These are phyloP conservation scores for Cytospora leucostoma DNA, from an alignment of 2,329 filamentous ascomycete genomes.

Conservation along the genomic window DNA sequence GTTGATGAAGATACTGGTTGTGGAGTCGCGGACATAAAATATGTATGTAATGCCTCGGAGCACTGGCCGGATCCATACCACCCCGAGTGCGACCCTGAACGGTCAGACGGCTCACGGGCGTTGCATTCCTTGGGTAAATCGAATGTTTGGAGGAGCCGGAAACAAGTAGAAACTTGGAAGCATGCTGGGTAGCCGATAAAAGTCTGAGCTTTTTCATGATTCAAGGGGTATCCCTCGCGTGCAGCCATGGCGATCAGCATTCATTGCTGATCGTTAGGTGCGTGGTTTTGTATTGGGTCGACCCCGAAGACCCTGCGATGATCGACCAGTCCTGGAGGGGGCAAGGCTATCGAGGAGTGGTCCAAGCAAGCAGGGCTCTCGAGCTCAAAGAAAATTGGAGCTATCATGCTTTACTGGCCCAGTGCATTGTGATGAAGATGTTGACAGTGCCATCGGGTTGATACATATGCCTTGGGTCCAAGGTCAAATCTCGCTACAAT, in stretches of 20 bases:
- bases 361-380: background rate
- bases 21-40: background rate
- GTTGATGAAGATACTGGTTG: background rate
- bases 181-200: background rate
- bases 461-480: no score
- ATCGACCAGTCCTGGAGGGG: background rate
- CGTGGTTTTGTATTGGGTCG: background rate
- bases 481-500: background rate
- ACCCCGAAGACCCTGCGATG: background rate
- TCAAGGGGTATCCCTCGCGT: background rate
- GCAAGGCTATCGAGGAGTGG: background rate
- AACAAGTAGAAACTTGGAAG: background rate
- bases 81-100: background rate
- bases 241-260: background rate
- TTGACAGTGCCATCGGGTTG: no score
- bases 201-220: background rate
- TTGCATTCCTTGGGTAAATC: background rate
- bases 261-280: background rate
- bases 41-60: background rate
- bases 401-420: background rate
- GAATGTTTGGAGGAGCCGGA: background rate
- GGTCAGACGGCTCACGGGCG: background rate
- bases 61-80: background rate
- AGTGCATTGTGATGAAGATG: no score
- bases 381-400: background rate